Conservation (phyloP, 1,284 basidiomycete genomes). For the Phellopilus nigrolimitatus region DNA sequence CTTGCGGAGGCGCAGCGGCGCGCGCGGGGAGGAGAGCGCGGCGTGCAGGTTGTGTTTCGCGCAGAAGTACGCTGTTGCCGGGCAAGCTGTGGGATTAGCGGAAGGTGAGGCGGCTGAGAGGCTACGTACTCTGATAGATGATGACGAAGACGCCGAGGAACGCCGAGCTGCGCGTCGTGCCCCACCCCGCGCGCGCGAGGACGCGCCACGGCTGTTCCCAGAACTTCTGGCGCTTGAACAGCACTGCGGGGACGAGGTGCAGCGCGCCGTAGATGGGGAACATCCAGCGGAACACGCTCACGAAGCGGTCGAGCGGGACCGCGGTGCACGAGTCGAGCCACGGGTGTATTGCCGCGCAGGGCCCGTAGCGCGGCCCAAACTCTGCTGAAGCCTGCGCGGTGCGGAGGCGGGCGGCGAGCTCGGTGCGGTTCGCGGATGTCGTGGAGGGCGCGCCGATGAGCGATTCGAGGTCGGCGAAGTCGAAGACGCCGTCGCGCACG, state of each 20-base stretch:
- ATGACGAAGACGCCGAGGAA: constrained; percentile 86
- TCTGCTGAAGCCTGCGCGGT: constrained; percentile 33
- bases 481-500: constrained; percentile 52
- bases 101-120: not conserved
- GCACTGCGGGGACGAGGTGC: constrained; percentile 81
- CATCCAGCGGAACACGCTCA: constrained; percentile 84
- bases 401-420: constrained; percentile 33
- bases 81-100: not conserved
- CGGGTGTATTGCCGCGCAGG: constrained; percentile 76
- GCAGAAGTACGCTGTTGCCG: constrained; percentile 63
- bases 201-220: constrained; percentile 58
- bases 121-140: constrained; percentile 73
- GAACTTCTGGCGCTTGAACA: constrained; percentile 69
- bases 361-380: constrained; percentile 55
- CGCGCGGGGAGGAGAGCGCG: constrained; percentile 37
- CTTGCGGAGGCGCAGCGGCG: constrained; percentile 40
- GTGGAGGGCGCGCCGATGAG: constrained; percentile 41
- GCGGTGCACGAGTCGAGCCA: constrained; percentile 65
- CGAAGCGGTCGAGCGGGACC: constrained; percentile 72
- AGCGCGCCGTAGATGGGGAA: constrained; percentile 83
- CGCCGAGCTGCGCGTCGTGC: constrained; percentile 81
- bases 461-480: constrained; percentile 51
- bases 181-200: constrained; percentile 60
- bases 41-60: constrained; percentile 58
- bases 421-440: constrained; percentile 37